Evolutionary conservation across 1,284 basidiomycete species (phyloP), one percentile per base, ranked within the genome.

Genomic region (Apiotrichum montevideense): DNA sequence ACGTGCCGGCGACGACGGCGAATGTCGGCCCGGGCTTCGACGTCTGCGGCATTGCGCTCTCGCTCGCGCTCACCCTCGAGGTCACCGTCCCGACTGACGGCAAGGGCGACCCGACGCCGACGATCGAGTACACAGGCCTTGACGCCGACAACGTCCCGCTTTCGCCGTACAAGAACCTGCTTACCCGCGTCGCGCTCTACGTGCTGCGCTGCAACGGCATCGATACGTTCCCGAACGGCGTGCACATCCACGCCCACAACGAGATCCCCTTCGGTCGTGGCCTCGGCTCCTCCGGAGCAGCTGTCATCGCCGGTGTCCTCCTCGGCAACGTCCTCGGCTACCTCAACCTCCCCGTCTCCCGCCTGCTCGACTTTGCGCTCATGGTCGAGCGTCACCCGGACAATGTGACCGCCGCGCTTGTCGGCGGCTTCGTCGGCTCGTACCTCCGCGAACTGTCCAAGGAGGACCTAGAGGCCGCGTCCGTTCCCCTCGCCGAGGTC

Each of bases 321-420:
- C 83, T 99, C 47, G 96, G 88, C 42, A 84, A 94, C 73, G 82
- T 85, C 15, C 80, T 98, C 11, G 95, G 90, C 13, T 65, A 84
- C 49, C 82, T 98, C 59, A 72, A 81, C 32, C 83, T 98, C 11
- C 72, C 86, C 14, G 80, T 77, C 35, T 82, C 82, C 51, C 84
- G 96, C 34, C 80, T 96, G 66, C 83, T 98, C 56, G 96, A 99
- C 77, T 95, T 92, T 72, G 94, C 96, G 1, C 82, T 99, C 57
- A 98, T 99, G 96, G 94, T 99, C 67, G 96, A 99, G 77, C 84
- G 96, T 9, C 96, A 99, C 75, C 96, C 96, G 7, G 96, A 99
- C 79, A 99, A 99, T 74, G 95, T 99, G 64, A 96, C 96, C 0
- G 96, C 96, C 0, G 95, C 95, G 0, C 84, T 99, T 39, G 83